Conservation (phyloP, 2,329 filamentous ascomycete species). For the Xylariaceae sp. region DNA sequence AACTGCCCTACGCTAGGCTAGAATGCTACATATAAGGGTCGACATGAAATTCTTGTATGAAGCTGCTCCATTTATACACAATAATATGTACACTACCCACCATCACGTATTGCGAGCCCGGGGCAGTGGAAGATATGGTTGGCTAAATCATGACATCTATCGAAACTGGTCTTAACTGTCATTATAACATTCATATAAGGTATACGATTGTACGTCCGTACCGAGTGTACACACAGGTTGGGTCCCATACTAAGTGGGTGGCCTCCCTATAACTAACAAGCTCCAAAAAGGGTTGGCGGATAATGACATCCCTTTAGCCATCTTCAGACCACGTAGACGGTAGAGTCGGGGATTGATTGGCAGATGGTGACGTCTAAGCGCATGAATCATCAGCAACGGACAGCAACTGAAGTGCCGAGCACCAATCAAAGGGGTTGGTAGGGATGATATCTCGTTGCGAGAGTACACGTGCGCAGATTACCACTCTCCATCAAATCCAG, state of each 20-base stretch:
- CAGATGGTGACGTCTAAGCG: slow-evolving; percentile 18
- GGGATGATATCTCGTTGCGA: no score
- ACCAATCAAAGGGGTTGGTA: neutral
- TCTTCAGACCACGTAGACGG: neutral
- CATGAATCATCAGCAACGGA: slow-evolving; percentile 6
- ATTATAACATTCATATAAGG: no score
- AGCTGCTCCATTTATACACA: neutral
- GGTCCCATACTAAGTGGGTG: no score
- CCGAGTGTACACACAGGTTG: no score
- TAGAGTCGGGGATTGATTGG: slow-evolving; percentile 6
- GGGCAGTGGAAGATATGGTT: no score
- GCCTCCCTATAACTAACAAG: neutral
- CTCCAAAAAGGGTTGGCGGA: neutral
- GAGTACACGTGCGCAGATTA: no score
- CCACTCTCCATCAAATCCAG: no score
- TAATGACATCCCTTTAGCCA: neutral
- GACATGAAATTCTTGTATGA: neutral
- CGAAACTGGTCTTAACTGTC: neutral
- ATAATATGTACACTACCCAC: neutral
- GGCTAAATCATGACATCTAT: no score
- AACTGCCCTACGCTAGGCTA: slow-evolving; percentile 2
- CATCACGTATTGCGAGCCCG: neutral
- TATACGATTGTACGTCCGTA: no score
- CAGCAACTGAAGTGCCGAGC: slow-evolving; percentile 5
- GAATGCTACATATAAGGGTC: slow-evolving; percentile 5